Evolutionary conservation across 2,329 filamentous ascomycete genomes (phyloP).

Genomic region (Colletotrichum sp.): DNA sequence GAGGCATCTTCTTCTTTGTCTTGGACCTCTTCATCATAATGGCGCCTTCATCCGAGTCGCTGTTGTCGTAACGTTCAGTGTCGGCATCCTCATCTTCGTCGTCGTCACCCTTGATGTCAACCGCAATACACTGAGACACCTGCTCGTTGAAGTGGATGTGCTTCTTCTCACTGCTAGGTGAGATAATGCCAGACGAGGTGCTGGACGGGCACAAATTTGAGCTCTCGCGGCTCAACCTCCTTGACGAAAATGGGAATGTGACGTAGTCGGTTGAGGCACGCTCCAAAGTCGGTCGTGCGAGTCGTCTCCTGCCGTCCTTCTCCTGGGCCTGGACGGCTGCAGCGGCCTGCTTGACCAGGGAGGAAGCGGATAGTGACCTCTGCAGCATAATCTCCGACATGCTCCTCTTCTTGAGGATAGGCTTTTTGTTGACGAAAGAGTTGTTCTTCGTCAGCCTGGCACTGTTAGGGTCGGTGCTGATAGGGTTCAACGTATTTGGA

Average conservation of each 20-base stretch:
- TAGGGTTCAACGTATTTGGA: slow-evolving; percentile 56
- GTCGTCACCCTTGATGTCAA: slow-evolving; percentile 84
- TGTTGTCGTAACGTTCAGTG: slow-evolving; percentile 50
- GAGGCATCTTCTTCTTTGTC: slow-evolving; percentile 60
- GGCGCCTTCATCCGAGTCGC: slow-evolving; percentile 76
- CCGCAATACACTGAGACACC: slow-evolving; percentile 93
- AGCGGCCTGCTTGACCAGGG: slow-evolving; percentile 86
- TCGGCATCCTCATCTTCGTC: slow-evolving; percentile 68
- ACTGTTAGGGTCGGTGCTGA: slow-evolving; percentile 43
- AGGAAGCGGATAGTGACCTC: slow-evolving; percentile 84
- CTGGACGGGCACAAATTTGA: slow-evolving; percentile 70
- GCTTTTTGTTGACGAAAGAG: slow-evolving; percentile 80
- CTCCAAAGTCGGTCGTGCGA: slow-evolving; percentile 60
- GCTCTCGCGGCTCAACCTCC: slow-evolving; percentile 65
- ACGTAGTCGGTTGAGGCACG: slow-evolving; percentile 73
- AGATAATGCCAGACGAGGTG: slow-evolving; percentile 71
- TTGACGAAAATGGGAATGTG: slow-evolving; percentile 67
- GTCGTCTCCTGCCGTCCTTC: slow-evolving; percentile 54
- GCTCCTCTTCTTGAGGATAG: slow-evolving; percentile 94
- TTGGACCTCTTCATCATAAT: slow-evolving; percentile 80
- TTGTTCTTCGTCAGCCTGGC: slow-evolving; percentile 55
- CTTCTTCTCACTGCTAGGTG: slow-evolving; percentile 71
- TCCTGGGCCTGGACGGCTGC: slow-evolving; percentile 86
- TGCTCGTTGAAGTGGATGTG: slow-evolving; percentile 98
- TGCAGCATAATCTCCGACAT: slow-evolving; percentile 97